Conservation (phyloP, 163 green algal genomes). For the Trebouxiophyceae sp. region DNA sequence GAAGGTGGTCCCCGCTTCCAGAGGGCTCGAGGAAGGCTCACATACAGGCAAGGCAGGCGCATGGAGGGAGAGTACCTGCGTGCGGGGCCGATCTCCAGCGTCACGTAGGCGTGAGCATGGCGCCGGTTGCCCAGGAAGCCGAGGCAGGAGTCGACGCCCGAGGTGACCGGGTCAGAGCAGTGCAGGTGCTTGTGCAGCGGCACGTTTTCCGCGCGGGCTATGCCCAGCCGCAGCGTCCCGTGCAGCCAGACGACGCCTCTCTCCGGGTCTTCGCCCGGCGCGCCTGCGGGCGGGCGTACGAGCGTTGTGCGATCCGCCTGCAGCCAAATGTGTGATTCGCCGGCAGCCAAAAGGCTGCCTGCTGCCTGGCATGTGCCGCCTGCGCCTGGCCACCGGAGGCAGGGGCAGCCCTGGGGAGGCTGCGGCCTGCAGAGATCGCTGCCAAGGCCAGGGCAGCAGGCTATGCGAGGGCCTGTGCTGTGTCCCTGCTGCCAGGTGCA, state of each 20-base stretch:
- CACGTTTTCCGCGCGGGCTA: background rate
- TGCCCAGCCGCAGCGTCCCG: background rate
- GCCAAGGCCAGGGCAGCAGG: too few relatives aligned
- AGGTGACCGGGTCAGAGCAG: background rate
- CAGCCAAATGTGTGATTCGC: too few relatives aligned
- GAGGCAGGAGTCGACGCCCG: constrained; percentile 6
- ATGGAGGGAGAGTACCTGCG: too few relatives aligned
- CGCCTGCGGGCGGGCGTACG: background rate
- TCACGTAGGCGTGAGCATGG: constrained; percentile 7
- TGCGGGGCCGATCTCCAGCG: constrained; percentile 10
- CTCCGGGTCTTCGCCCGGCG: background rate
- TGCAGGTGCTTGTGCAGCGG: background rate
- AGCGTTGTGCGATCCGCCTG: too few relatives aligned
- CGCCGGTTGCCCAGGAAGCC: constrained; percentile 2
- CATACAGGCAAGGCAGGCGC: too few relatives aligned
- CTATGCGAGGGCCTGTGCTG: too few relatives aligned
- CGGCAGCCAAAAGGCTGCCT: too few relatives aligned
- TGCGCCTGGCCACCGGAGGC: background rate
- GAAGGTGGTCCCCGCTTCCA: too few relatives aligned
- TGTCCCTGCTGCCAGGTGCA: too few relatives aligned
- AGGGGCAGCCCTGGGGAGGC: background rate
- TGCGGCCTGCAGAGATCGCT: background rate
- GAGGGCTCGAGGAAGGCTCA: too few relatives aligned
- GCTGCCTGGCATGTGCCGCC: too few relatives aligned
- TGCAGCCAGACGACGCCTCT: constrained; percentile 7